Evolutionary conservation across 106 monocot species (phyloP).

Genomic region (Cymbidium sinense): DNA sequence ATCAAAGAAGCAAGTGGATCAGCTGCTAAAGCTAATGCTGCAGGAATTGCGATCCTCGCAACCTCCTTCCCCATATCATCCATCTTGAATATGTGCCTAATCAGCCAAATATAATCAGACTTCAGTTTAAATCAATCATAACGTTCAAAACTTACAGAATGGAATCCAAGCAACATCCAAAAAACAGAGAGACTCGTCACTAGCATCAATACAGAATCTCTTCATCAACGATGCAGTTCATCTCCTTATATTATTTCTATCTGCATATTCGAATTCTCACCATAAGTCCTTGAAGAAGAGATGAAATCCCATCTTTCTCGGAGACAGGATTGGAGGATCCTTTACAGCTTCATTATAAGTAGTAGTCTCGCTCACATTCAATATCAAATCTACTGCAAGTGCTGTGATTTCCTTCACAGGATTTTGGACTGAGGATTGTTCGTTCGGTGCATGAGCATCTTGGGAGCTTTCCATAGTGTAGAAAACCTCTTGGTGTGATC

Average conservation of each 20-base stretch:
- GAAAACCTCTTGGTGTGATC: no score
- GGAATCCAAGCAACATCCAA: no score
- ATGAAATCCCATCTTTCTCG: not conserved
- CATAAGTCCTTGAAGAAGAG: not conserved
- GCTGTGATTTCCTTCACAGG: no score
- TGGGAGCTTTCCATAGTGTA: not conserved
- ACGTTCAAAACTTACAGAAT: no score
- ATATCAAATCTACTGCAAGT: not conserved
- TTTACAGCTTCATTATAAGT: not conserved
- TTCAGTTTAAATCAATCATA: not conserved
- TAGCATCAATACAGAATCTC: no score
- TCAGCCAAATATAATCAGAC: not conserved
- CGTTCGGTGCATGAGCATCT: not conserved
- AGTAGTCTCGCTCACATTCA: not conserved
- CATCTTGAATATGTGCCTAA: conserved; percentile 48
- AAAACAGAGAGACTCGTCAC: no score
- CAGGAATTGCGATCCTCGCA: conserved; percentile 58
- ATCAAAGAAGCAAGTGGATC: conserved; percentile 86
- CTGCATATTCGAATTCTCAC: not conserved
- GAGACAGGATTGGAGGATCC: not conserved
- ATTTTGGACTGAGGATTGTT: no score
- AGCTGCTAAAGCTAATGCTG: conserved; percentile 74
- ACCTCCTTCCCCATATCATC: conserved; percentile 76
- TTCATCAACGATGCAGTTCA: no score
- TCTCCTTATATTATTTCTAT: no score